Conservation (phyloP, 495 filamentous ascomycete genomes). For the Penicillium pancosmium region DNA sequence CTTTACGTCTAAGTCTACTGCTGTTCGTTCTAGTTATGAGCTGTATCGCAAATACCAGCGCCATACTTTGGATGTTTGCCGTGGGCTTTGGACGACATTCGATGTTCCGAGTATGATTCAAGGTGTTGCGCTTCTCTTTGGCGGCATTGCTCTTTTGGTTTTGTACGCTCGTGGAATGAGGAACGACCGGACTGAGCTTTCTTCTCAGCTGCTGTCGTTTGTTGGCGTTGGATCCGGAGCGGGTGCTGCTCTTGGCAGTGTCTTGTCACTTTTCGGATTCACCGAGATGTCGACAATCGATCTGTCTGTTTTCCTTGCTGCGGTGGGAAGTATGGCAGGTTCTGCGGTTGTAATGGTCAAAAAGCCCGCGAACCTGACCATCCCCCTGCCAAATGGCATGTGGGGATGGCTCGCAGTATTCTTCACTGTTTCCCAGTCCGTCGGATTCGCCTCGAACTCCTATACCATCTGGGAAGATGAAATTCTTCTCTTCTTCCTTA, state of each 20-base stretch:
- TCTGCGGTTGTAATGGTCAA: slow-evolving; percentile 59
- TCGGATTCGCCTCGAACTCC: slow-evolving; percentile 95
- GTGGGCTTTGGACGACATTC: slow-evolving; percentile 86
- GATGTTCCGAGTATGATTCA: slow-evolving; percentile 81
- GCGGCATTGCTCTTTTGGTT: slow-evolving; percentile 65
- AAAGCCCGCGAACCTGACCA: slow-evolving; percentile 48
- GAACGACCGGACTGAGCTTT: slow-evolving; percentile 55
- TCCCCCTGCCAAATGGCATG: slow-evolving; percentile 72
- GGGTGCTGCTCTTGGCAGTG: slow-evolving; percentile 40
- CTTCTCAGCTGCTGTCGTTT: slow-evolving; percentile 47
- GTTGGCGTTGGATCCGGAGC: slow-evolving; percentile 45
- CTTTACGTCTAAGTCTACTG: slow-evolving; percentile 38
- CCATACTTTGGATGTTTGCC: slow-evolving; percentile 79
- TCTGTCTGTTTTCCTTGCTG: slow-evolving; percentile 46
- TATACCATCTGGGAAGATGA: slow-evolving; percentile 99
- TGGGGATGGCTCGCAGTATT: slow-evolving; percentile 87
- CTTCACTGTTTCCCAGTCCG: slow-evolving; percentile 78
- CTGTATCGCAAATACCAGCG: slow-evolving; percentile 74
- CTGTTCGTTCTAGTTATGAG: slow-evolving; percentile 50
- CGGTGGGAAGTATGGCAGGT: slow-evolving; percentile 64
- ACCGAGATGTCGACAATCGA: slow-evolving; percentile 33
- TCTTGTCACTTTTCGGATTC: slow-evolving; percentile 26
- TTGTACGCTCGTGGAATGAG: slow-evolving; percentile 68
- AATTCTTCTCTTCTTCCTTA: slow-evolving; percentile 88
- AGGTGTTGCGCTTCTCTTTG: slow-evolving; percentile 71